Percentiles rank a stretch among this genome's conserved stretches.
Conservation (phyloP, 441 rosid species). For the Gossypium lobatum region DNA sequence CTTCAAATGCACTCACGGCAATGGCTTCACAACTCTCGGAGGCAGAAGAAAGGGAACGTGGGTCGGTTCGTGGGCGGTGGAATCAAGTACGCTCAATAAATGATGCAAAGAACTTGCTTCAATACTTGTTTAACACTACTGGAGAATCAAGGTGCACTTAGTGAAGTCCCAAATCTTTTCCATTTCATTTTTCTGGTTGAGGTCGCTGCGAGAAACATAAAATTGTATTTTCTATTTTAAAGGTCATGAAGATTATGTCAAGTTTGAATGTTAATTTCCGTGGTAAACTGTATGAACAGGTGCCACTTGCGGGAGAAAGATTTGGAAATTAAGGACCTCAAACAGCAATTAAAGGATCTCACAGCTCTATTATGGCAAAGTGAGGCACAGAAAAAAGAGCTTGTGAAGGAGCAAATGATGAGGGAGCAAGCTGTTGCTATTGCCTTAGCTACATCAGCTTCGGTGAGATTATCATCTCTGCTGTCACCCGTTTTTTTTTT, state of each 20-base stretch:
- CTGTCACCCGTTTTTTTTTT: background rate
- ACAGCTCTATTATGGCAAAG: conserved; percentile 44
- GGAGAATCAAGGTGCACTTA: conserved; percentile 48
- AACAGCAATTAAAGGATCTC: conserved; percentile 51
- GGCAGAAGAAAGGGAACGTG: conserved; percentile 64
- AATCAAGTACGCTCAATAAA: conserved; percentile 49
- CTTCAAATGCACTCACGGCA: conserved; percentile 46
- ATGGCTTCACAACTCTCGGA: conserved; percentile 75
- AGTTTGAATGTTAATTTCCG: background rate
- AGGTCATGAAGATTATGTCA: background rate
- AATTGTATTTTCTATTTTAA: background rate
- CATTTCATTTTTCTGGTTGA: background rate
- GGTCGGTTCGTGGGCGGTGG: conserved; percentile 54
- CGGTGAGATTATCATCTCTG: conserved; percentile 25
- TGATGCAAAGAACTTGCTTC: conserved; percentile 69
- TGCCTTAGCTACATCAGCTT: conserved; percentile 45
- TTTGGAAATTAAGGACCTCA: conserved; percentile 47
- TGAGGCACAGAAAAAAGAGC: conserved; percentile 49
- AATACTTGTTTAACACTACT: conserved; percentile 44
- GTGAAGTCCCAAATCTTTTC: background rate
- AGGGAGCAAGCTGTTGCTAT: conserved; percentile 56
- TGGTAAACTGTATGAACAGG: conserved; percentile 26
- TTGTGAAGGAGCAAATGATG: conserved; percentile 45
- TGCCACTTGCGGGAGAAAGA: conserved; percentile 59
- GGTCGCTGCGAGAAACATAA: background rate